Conservation (phyloP, 2,329 filamentous ascomycete genomes). For the Dactylellina drechsleri region DNA sequence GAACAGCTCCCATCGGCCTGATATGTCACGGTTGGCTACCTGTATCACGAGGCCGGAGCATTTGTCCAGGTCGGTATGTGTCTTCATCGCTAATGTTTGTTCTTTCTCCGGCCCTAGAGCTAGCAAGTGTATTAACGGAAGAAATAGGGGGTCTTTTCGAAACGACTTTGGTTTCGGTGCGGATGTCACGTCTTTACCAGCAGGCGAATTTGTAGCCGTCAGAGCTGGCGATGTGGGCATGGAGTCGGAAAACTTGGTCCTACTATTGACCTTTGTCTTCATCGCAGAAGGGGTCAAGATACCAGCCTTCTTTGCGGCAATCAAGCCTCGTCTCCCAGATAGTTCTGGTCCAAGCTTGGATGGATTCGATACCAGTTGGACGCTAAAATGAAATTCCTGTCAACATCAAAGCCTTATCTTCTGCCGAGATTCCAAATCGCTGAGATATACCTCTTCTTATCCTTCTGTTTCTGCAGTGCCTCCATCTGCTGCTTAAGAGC, state of each 20-base stretch:
- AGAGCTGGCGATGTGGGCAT: constrained; percentile 51
- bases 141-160: constrained; percentile 56
- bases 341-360: constrained; percentile 50
- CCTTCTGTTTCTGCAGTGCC: constrained; percentile 47
- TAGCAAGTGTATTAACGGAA: constrained; percentile 58
- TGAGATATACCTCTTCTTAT: constrained; percentile 51
- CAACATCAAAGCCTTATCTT: constrained; percentile 18
- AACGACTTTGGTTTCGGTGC: constrained; percentile 49
- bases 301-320: constrained; percentile 52
- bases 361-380: constrained; percentile 54
- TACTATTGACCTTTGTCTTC: constrained; percentile 53
- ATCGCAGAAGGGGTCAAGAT: constrained; percentile 44
- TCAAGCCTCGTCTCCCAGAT: constrained; percentile 50
- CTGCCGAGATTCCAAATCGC: neutral
- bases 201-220: constrained; percentile 43
- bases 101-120: constrained; percentile 58
- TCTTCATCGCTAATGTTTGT: constrained; percentile 58
- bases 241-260: constrained; percentile 46
- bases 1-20: constrained; percentile 57
- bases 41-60: constrained; percentile 56
- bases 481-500: constrained; percentile 54
- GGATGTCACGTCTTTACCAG: constrained; percentile 47
- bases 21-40: constrained; percentile 55
- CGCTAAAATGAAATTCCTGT: constrained; percentile 33
- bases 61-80: constrained; percentile 57